Base-by-base conservation (phyloP, 2,329 filamentous ascomycete genomes). In the Uncinocarpus reesii region DNA sequence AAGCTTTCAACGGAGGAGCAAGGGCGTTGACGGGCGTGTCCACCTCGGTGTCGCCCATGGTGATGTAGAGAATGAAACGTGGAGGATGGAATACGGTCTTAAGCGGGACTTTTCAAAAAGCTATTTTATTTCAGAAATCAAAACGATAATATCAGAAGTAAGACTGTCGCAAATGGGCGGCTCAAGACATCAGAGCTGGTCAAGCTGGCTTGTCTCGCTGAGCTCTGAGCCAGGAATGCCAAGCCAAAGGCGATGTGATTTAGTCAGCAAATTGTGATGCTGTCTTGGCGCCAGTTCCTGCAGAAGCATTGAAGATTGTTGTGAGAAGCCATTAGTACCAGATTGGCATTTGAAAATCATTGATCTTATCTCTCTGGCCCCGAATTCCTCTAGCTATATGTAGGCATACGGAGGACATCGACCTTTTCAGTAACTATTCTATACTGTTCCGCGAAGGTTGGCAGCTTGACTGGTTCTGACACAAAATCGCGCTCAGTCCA, bases 41-140 rank as follows among this genome's bases (percentile, higher is more conserved):
- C 64, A 95, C 80, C 61, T 84, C 77, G 65, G 86, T 79, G 75
- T 94, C 86, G 68, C 81, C 89, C 90, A 95, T 95, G 59, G 48
- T 65, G 60, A 18, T 24, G 26, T 31, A 21, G 8, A 7, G 15
- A 26, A 26, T 21, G 15, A 15, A 21, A 10, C 7, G 10, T 7
- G 31, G 20, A 15, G 29, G 10, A 11, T 29, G 24, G 4, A 29
- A 15, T 16, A 20, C 13, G n/a, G 11, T 23, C n/a, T 24, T 13
- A 41, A 3, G 15, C n/a, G 36, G 13, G 20, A 5, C 37, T 24
- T 24, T 41, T 18, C 4, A 18, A n/a, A n/a, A n/a, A 41, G n/a
- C 20, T 41, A n/a, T 41, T 13, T 15, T 41, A 7, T 29, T 11
- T 7, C 1, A 11, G 2, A 29, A 29, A 7, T 29, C 11, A 29